Evolutionary conservation across 306 rosid genomes (phyloP), one percentile per base, ranked within the genome.

Genomic region (Cucumis sativus): DNA sequence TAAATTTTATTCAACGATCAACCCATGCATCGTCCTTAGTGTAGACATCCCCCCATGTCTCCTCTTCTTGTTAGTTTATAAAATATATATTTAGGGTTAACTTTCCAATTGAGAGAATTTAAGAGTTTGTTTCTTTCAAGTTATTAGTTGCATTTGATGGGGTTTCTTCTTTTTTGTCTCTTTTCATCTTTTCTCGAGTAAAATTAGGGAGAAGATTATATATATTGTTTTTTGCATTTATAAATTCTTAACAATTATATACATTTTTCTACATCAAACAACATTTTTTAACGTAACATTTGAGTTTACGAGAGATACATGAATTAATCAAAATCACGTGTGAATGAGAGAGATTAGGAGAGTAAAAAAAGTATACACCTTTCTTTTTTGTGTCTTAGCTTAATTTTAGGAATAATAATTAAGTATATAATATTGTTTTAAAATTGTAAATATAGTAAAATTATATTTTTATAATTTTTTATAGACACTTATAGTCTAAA

Each of bases 11-110:
- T 69, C 58, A 45, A 69, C 37, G 23, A 12, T 56, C 25, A 68
- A 21, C 75, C 75, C 75, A 69, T 69, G 75, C 52, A 45, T 69
- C 58, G 75, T 69, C 20, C 57, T 69, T 21, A 16, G 75, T 45
- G 75, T 21, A 23, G 33, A 69, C 30, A 69, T 69, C 75, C 58
- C 75, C 39, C 75, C 39, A 45, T 69, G 75, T 69, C 58, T 69
- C 75, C 39, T 43, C 75, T 69, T 0, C 57, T 69, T 69, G 58
- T 69, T 69, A 40, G 75, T 69, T 43, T 69, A 12, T 69, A 7
- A 21, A 69, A 33, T 33, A 33, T 33, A 33, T 33, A 33, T 5
- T 43, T 41, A 47, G 5, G 51, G 14, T 16, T 13, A 8, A 45
- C 13, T 69, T 45, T 45, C 75, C 75, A 12, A 40, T 40, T 1